Base-by-base conservation (phyloP, 106 monocot species). In the Acanthochlamys bracteata region DNA sequence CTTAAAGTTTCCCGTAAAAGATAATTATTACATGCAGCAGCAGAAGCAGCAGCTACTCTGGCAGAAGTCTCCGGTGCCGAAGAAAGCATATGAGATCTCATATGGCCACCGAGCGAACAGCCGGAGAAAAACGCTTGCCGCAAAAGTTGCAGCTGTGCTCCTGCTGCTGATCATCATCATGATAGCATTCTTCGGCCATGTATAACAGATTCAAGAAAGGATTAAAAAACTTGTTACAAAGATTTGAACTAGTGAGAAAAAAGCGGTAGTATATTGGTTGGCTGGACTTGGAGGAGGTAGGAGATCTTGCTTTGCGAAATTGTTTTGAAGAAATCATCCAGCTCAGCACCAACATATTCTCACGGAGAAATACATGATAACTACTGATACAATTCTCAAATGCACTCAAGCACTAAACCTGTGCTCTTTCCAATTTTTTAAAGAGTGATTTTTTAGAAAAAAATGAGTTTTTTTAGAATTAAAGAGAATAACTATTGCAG, bases 81-180 rank as follows among this genome's bases (percentile, higher is more conserved):
- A 7, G 42, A 13, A n/a, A 26, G 11, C 33, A 26, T 4, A 64
- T 85, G 84, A 10, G 74, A 74, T 59, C 74, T 71, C 84, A 85
- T 75, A 71, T 85, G 80, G 22, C 80, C 71, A 7, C 71, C 77
- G 15, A 85, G 55, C 4, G 84, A 80, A 51, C 77, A 71, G 21
- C 77, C 74, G 4, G 62, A 74, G 59, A 71, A 53, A 85, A 85
- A 60, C 63, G 57, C 65, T 57, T 74, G 39, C 53, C 6, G 53
- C 80, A 80, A 51, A 68, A 21, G 64, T 71, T 80, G 71, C 77
- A 77, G 20, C 45, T 7, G 53, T 76, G 76, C 71, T 20, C 43
- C 20, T 63, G 61, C 39, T 61, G 17, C 3, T 61, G 61, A 61
- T 41, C 33, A 19, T 17, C 39, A 39, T 61, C 61, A 39, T 40